Evolutionary conservation across 2,329 filamentous ascomycete species (phyloP), one percentile per base, ranked within the genome.

Genomic region (Keithomyces neogunnii): DNA sequence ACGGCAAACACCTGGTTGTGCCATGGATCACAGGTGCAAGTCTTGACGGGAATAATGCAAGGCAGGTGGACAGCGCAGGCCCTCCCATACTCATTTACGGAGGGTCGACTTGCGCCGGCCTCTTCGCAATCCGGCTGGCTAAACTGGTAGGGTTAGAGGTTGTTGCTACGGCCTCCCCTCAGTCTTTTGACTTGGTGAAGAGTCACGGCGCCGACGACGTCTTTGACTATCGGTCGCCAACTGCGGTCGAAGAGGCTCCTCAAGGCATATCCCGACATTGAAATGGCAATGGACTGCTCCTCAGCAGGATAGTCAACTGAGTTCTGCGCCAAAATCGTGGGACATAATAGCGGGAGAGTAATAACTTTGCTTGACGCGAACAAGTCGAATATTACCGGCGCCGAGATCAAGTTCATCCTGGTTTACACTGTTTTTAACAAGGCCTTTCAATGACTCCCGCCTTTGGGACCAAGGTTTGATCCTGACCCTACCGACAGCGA

Each of bases 81-180:
- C 19, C 67, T 42, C 64, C 71, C 0, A 57, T 76, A 40, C 56
- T 75, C 28, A 72, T 74, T 53, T 73, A 75, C 50, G 74, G 72
- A 42, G 72, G 70, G 13, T 75, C 76, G 62, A 82, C 75, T 8
- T 78, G 77, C 2, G 80, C 79, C 0, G 75, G 74, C 61, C 75
- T 80, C 44, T 74, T 78, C 50, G 73, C 64, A 4, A 71, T 76
- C 55, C 72, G 74, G 58, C 70, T 60, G 54, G 70, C 70, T 50
- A 70, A 69, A 55, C 59, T 66, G n/a, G 69, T 69, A 5, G 72
- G 69, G 4, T 66, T 66, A 35, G 62, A 54, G 11, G 69, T 74
- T 8, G 60, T 71, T 11, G 59, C 72, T 0, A 73, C 71, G 0
- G 58, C 65, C 6, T 73, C 72, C 28, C 65, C 68, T 13, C 55